A percentile compares a stretch with the other conserved stretches of the same genome.
These are phyloP conservation scores for Arthrobotrys sphaeroides DNA, from an alignment of 2,329 filamentous ascomycete species.

Conservation along the genomic window DNA sequence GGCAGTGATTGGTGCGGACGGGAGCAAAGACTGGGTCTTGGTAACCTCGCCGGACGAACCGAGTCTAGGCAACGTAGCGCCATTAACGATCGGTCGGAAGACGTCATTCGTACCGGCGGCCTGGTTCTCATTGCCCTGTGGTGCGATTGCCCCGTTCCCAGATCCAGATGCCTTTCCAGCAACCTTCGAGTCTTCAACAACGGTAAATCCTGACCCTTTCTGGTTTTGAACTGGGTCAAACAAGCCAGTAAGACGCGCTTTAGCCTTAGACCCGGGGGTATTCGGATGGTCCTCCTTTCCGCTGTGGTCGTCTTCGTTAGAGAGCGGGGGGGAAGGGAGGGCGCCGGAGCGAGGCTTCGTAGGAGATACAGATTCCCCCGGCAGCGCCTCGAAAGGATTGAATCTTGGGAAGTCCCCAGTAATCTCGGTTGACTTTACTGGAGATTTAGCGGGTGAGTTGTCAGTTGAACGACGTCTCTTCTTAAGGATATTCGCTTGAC, in stretches of 20 bases:
- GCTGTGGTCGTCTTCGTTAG: constrained; percentile 41
- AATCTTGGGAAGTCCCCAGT: constrained; percentile 31
- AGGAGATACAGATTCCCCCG: not conserved
- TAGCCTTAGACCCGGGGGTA: constrained; percentile 41
- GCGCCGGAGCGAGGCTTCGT: constrained; percentile 10
- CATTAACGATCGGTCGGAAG: constrained; percentile 49
- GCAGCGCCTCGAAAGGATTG: constrained; percentile 38
- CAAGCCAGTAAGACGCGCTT: constrained; percentile 44
- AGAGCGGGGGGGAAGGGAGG: constrained; percentile 32
- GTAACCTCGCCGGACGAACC: constrained; percentile 31
- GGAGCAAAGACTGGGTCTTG: constrained; percentile 36
- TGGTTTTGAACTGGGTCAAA: constrained; percentile 45
- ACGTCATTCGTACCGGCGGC: constrained; percentile 26
- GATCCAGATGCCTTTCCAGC: constrained; percentile 16
- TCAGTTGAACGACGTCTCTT: not conserved
- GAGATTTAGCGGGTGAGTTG: not conserved
- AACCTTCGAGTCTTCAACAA: constrained; percentile 33
- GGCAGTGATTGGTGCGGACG: constrained; percentile 28
- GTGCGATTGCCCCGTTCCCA: constrained; percentile 22
- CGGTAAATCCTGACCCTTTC: constrained; percentile 44
- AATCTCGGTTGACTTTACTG: not conserved
- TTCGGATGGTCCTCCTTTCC: constrained; percentile 29
- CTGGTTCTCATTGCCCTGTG: constrained; percentile 5
- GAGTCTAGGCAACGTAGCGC: constrained; percentile 38
- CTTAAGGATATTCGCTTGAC: not conserved